Evolutionary conservation across 2,329 filamentous ascomycete species (phyloP).

Genomic region (Ophiostoma montium): DNA sequence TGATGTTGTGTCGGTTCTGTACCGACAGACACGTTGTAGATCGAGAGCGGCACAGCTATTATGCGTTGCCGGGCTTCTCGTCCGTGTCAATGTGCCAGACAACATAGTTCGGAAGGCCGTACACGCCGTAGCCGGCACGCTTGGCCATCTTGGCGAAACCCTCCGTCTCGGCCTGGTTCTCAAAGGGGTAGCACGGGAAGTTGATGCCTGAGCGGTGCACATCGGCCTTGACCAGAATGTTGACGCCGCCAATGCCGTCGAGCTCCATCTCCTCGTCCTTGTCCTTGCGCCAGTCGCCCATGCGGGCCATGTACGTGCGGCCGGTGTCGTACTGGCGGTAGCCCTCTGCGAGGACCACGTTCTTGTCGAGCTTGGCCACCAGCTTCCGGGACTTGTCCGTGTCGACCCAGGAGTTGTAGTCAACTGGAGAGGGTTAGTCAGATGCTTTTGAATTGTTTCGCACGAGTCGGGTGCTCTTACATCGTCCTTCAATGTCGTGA

Average conservation of each 20-base stretch:
- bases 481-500: conserved; percentile 85
- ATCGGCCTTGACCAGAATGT: conserved; percentile 94
- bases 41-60: conserved; percentile 10
- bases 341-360: conserved; percentile 80
- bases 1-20: not conserved
- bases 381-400: conserved; percentile 71
- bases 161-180: conserved; percentile 98
- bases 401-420: conserved; percentile 99
- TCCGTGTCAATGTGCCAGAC: conserved; percentile 98
- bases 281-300: conserved; percentile 86
- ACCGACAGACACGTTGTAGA: not conserved
- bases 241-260: conserved; percentile 92
- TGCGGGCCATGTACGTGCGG: conserved; percentile 73
- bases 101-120: conserved; percentile 90
- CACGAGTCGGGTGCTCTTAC: conserved; percentile 33
- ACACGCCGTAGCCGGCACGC: conserved; percentile 81
- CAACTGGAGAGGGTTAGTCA: conserved; percentile 41
- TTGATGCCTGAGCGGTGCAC: conserved; percentile 96
- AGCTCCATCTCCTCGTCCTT: conserved; percentile 86
- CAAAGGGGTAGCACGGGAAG: conserved; percentile 91
- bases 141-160: conserved; percentile 99
- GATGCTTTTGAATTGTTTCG: conserved; percentile 2
- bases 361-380: conserved; percentile 57
- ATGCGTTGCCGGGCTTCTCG: conserved; percentile 75
- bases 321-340: conserved; percentile 91